Evolutionary conservation across 2,329 filamentous ascomycete species (phyloP), one percentile per base, ranked within the genome.

Genomic region (Aspergillus latus): DNA sequence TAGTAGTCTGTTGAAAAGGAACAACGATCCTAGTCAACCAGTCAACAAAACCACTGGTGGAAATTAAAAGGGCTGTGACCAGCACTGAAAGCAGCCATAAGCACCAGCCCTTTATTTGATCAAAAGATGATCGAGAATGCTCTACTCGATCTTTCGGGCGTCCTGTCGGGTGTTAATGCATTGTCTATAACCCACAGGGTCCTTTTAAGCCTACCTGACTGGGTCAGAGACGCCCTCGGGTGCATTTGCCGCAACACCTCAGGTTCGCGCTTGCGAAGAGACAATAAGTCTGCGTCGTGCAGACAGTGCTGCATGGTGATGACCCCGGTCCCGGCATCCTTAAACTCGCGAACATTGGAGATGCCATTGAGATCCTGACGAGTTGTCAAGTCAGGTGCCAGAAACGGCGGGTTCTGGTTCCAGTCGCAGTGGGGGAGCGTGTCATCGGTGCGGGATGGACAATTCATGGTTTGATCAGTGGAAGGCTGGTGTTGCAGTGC

Each of bases 301-400:
- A 48, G 49, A 13, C 16, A 29, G 49, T 43, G n/a, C 36, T n/a
- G 15, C 28, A 15, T 21, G 13, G 34, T 36, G 28, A 44, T 9
- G 7, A 52, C 36, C 34, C 55, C 49, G 13, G 48, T 13, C 8
- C 34, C 34, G 29, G 11, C 59, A 60, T 58, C 58, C 48, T 64
- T 62, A 58, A 74, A 72, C 63, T 78, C 75, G 21, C 80, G 77
- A 16, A 77, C 68, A 67, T 84, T 84, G 61, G 78, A 73, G 60
- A 81, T 80, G 59, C 81, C 81, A 59, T 83, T 83, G 57, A 83
- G 72, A 65, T 84, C 81, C 72, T 82, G 76, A 62, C 81, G 73
- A 40, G 81, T 83, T 28, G 81, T 84, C 49, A 80, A 67, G 48
- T 78, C 74, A 16, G 78, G 66, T 26, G 80, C 75, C 52, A 83